A percentile compares a stretch with the other conserved stretches of the same genome.
phyloP scores from a whole-genome alignment of 1,284 basidiomycete genomes.

The Coniferiporia sulphurascens region DNA sequence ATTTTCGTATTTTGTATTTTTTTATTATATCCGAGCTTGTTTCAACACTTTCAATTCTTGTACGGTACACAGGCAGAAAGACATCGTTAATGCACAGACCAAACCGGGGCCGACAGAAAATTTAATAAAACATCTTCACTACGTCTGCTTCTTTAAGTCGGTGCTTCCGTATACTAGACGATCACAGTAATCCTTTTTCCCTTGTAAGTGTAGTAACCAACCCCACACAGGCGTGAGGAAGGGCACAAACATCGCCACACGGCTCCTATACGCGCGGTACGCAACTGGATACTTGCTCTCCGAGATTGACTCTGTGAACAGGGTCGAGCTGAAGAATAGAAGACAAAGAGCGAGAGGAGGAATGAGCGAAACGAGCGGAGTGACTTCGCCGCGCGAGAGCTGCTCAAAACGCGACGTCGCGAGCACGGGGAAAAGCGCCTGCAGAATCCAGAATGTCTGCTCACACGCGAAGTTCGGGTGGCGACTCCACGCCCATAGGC shows the following conservation, averaged over 20 bases:
- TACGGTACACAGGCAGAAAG: not conserved
- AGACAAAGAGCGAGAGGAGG: slow-evolving; percentile 56
- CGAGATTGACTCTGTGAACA: slow-evolving; percentile 79
- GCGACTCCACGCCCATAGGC: slow-evolving; percentile 81
- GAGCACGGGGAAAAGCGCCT: slow-evolving; percentile 62
- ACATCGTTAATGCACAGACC: no score
- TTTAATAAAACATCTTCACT: not conserved
- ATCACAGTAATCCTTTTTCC: slow-evolving; percentile 35
- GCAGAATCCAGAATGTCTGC: slow-evolving; percentile 80
- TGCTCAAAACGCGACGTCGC: slow-evolving; percentile 33
- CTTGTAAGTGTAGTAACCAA: slow-evolving; percentile 29
- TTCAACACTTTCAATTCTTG: not conserved
- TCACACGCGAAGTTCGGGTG: slow-evolving; percentile 94
- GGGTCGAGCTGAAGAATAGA: slow-evolving; percentile 72
- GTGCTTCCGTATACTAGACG: slow-evolving; percentile 38
- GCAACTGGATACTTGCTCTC: slow-evolving; percentile 67
- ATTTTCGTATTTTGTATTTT: not conserved
- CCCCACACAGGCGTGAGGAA: slow-evolving; percentile 45
- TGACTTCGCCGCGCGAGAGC: slow-evolving; percentile 27
- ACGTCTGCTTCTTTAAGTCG: slow-evolving; percentile 4
- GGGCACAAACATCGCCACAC: slow-evolving; percentile 82
- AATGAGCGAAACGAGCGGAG: slow-evolving; percentile 38
- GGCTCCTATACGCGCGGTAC: slow-evolving; percentile 68
- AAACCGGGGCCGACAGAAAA: no score
- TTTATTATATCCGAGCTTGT: not conserved